Percentiles rank a stretch among this genome's conserved stretches.
Conservation (phyloP, 345 rosid genomes). For the Aurinia saxatilis region DNA sequence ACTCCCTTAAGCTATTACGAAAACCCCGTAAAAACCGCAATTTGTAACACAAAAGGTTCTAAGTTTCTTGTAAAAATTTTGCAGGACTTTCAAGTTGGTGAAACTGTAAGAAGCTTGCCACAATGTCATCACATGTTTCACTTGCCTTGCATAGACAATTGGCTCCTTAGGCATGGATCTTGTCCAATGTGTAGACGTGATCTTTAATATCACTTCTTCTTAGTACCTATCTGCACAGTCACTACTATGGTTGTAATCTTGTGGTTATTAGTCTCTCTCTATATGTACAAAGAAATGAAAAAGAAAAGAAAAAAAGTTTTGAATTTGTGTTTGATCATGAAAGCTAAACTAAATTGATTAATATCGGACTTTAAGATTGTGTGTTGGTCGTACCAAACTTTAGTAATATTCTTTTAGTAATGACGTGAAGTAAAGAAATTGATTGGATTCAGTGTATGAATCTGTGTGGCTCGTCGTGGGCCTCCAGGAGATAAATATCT, state of each 20-base stretch:
- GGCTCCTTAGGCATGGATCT: constrained; percentile 90
- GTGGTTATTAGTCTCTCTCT: background rate
- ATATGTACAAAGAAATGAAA: constrained; percentile 21
- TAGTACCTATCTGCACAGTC: constrained; percentile 19
- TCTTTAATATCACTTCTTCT: constrained; percentile 36
- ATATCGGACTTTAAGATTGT: constrained; percentile 3
- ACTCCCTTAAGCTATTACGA: background rate
- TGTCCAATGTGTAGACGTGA: constrained; percentile 96
- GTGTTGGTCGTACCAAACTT: constrained; percentile 28
- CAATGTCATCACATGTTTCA: constrained; percentile 99
- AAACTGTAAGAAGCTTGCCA: constrained; percentile 89
- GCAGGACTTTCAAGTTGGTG: constrained; percentile 92
- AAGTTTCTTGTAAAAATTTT: background rate
- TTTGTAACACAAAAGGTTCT: background rate
- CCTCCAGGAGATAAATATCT: constrained; percentile 5
- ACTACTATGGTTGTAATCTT: constrained; percentile 4
- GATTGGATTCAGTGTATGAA: constrained; percentile 6
- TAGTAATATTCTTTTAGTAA: constrained; percentile 6
- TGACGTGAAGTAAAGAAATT: constrained; percentile 20
- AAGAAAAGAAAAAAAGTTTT: constrained; percentile 7
- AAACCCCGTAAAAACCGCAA: background rate
- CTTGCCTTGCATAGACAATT: constrained; percentile 91
- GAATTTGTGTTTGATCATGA: background rate
- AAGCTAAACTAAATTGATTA: background rate
- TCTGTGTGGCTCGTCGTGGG: constrained; percentile 20